Evolutionary conservation across 2,329 filamentous ascomycete genomes (phyloP).

Genomic region (Verticillium alfalfae): DNA sequence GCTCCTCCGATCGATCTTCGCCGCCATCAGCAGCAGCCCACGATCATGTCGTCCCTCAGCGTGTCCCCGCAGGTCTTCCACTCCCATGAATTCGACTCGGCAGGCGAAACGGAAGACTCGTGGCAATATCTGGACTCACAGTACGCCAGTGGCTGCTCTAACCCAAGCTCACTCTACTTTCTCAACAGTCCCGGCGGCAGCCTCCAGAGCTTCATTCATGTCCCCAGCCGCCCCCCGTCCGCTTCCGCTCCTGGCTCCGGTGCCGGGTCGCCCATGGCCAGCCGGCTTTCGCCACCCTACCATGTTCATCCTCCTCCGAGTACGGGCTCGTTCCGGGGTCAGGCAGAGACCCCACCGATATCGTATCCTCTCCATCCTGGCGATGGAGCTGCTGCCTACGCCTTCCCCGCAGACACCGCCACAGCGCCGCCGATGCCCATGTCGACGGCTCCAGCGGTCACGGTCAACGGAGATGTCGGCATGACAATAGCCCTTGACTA

Average conservation of each 20-base stretch:
- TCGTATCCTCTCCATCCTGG: not conserved
- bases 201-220: constrained; percentile 42
- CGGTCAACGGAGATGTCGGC: not conserved
- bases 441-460: not conserved
- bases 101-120: constrained; percentile 34
- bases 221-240: constrained; percentile 27
- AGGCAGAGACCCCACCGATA: constrained; percentile 12
- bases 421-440: not conserved
- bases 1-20: not conserved
- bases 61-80: constrained; percentile 23
- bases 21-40: not conserved
- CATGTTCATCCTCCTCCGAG: not conserved
- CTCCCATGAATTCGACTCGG: constrained; percentile 32
- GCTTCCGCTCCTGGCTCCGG: not conserved
- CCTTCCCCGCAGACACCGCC: not conserved
- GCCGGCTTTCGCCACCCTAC: constrained; percentile 21
- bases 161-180: constrained; percentile 34
- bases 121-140: constrained; percentile 34
- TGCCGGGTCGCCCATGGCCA: constrained; percentile 28
- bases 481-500: not conserved
- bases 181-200: constrained; percentile 47
- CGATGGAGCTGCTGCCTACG: not conserved
- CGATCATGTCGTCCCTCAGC: constrained; percentile 27
- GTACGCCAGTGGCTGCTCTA: constrained; percentile 25
- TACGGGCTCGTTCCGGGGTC: constrained; percentile 23